Percentiles rank a stretch among this genome's conserved stretches.
phyloP scores from a whole-genome alignment of 2,329 filamentous ascomycete species.

The Penicillium sp. region DNA sequence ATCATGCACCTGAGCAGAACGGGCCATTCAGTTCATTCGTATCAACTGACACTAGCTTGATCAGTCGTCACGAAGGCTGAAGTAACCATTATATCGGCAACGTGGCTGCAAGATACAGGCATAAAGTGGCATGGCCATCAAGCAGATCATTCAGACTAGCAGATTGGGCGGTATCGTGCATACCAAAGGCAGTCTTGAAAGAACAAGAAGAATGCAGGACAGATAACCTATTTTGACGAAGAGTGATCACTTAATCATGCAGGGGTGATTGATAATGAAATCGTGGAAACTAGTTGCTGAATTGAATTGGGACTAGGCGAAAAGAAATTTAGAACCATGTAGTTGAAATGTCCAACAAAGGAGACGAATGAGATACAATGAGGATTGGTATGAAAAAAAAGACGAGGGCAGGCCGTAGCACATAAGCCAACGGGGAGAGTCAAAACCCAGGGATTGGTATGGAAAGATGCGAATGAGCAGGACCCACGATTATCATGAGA shows the following conservation, averaged over 20 bases:
- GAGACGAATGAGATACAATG: constrained; percentile 38
- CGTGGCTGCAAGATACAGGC: not conserved
- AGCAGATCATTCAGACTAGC: not conserved
- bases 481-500: not conserved
- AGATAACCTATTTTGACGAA: not conserved
- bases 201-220: not conserved
- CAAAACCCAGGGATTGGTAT: constrained; percentile 21
- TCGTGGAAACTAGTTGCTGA: constrained; percentile 29
- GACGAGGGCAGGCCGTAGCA: constrained; percentile 22
- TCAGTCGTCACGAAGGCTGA: not conserved
- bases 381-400: constrained; percentile 31
- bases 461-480: constrained; percentile 23
- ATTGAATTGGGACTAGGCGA: constrained; percentile 39
- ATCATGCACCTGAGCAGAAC: too few species aligned
- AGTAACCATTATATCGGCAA: too few species aligned
- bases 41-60: not conserved
- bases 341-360: constrained; percentile 34
- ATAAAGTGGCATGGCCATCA: not conserved
- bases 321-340: constrained; percentile 26
- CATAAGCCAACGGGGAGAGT: constrained; percentile 24
- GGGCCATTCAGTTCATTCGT: not conserved
- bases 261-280: constrained; percentile 8
- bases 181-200: not conserved
- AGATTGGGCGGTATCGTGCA: not conserved
- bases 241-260: not conserved